Conservation (phyloP, 2,329 filamentous ascomycete species). For the Stagonosporopsis cucurbitacearum region DNA sequence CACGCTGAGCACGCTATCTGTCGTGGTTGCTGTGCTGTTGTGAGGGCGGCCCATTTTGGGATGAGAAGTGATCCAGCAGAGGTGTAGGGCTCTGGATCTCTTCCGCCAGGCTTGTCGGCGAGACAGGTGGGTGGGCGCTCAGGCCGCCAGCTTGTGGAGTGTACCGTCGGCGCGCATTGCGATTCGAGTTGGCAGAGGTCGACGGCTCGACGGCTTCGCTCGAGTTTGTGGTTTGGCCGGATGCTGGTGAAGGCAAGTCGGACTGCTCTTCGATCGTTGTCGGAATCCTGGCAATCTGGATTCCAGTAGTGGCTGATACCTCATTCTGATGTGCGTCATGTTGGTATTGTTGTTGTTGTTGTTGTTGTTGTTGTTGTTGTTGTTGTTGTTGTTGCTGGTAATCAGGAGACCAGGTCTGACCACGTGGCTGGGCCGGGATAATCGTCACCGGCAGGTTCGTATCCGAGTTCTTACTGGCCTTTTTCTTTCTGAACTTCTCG, state of each 20-base stretch:
- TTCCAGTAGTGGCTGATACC: constrained; percentile 17
- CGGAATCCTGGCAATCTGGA: constrained; percentile 27
- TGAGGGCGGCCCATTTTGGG: neutral
- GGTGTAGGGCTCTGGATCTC: constrained; percentile 14
- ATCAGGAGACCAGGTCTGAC: constrained; percentile 62
- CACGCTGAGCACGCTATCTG: constrained; percentile 27
- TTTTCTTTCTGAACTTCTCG: constrained; percentile 51
- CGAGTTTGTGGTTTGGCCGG: constrained; percentile 16
- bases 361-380: constrained; percentile 1
- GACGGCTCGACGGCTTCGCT: constrained; percentile 20
- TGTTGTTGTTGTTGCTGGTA: constrained; percentile 19
- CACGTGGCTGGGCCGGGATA: constrained; percentile 64
- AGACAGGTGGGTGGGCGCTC: constrained; percentile 10
- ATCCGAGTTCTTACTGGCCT: constrained; percentile 42
- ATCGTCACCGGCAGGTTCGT: constrained; percentile 63
- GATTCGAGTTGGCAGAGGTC: constrained; percentile 22
- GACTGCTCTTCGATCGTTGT: constrained; percentile 26
- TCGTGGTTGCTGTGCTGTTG: constrained; percentile 32
- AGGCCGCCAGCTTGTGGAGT: constrained; percentile 28
- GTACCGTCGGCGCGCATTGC: constrained; percentile 34
- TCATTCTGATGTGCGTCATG: constrained; percentile 12
- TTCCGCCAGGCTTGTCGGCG: constrained; percentile 12
- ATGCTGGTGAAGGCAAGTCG: constrained; percentile 22
- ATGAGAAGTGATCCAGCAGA: constrained; percentile 10
- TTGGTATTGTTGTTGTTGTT: constrained; percentile 19